phyloP scores from a whole-genome alignment of 2,329 filamentous ascomycete genomes.

The Bipolaris gigantea region DNA sequence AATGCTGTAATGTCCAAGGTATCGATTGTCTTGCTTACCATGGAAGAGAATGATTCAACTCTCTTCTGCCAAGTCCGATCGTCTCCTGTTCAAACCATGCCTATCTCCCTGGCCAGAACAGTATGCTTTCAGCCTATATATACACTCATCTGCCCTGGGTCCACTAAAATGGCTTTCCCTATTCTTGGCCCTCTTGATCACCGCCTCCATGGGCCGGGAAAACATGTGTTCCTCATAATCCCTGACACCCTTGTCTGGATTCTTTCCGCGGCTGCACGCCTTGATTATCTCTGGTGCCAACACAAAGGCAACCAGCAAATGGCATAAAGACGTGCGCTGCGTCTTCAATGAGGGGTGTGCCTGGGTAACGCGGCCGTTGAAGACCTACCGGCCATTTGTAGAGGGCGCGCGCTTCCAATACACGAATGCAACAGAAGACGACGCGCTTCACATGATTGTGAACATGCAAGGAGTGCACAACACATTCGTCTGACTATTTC shows the following conservation, averaged over 20 bases:
- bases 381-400: conserved; percentile 58
- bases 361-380: conserved; percentile 53
- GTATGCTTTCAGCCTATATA: conserved; percentile 25
- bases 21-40: no score
- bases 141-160: conserved; percentile 23
- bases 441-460: conserved; percentile 38
- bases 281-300: conserved; percentile 45
- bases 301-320: conserved; percentile 56
- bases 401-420: conserved; percentile 40
- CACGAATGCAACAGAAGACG: conserved; percentile 23
- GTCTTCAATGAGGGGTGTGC: conserved; percentile 61
- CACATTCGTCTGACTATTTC: conserved; percentile 36
- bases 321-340: conserved; percentile 63
- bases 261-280: conserved; percentile 23
- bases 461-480: conserved; percentile 32
- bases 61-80: no score
- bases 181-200: conserved; percentile 22
- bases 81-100: no score
- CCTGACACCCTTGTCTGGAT: conserved; percentile 20
- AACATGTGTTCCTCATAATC: conserved; percentile 35
- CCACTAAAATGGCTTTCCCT: conserved; percentile 29
- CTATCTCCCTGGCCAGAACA: conserved; percentile 5
- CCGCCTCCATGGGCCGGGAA: conserved; percentile 21
- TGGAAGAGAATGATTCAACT: background rate
- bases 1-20: no score